phyloP scores from a whole-genome alignment of 2,329 filamentous ascomycete species.

The Fusarium albidum region DNA sequence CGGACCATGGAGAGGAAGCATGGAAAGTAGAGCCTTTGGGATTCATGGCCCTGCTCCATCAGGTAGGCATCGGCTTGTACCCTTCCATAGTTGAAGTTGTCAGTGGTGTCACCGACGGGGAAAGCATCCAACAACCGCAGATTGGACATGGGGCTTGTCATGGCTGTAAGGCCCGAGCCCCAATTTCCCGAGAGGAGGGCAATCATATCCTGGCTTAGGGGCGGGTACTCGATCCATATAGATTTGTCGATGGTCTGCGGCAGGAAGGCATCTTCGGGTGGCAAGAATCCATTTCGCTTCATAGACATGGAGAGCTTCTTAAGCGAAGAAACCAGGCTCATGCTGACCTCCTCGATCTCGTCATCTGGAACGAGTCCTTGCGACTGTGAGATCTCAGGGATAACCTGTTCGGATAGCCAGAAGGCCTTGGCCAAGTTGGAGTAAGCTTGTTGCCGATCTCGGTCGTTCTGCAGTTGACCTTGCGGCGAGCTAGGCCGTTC shows the following conservation, averaged over 20 bases:
- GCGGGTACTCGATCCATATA: slow-evolving; percentile 83
- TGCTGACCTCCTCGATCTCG: slow-evolving; percentile 62
- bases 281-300: slow-evolving; percentile 82
- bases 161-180: slow-evolving; percentile 58
- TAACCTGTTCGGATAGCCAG: slow-evolving; percentile 74
- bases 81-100: slow-evolving; percentile 81
- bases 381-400: slow-evolving; percentile 58
- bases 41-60: slow-evolving; percentile 75
- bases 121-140: slow-evolving; percentile 72
- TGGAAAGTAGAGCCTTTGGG: slow-evolving; percentile 73
- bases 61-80: slow-evolving; percentile 79
- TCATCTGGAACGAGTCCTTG: slow-evolving; percentile 52
- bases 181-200: slow-evolving; percentile 73
- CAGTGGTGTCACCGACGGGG: slow-evolving; percentile 77
- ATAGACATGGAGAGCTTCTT: slow-evolving; percentile 82
- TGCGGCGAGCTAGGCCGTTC: slow-evolving; percentile 63
- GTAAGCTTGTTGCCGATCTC: slow-evolving; percentile 77
- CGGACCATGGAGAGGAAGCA: slow-evolving; percentile 81
- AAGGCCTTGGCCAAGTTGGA: slow-evolving; percentile 85
- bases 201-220: slow-evolving; percentile 74
- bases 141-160: slow-evolving; percentile 54
- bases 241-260: slow-evolving; percentile 81
- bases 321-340: slow-evolving; percentile 69
- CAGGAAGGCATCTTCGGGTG: slow-evolving; percentile 72
- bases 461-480: slow-evolving; percentile 61